These are phyloP conservation scores for Saturnispora mendoncae DNA, from an alignment of 805 yeast species.

Conservation along the genomic window DNA sequence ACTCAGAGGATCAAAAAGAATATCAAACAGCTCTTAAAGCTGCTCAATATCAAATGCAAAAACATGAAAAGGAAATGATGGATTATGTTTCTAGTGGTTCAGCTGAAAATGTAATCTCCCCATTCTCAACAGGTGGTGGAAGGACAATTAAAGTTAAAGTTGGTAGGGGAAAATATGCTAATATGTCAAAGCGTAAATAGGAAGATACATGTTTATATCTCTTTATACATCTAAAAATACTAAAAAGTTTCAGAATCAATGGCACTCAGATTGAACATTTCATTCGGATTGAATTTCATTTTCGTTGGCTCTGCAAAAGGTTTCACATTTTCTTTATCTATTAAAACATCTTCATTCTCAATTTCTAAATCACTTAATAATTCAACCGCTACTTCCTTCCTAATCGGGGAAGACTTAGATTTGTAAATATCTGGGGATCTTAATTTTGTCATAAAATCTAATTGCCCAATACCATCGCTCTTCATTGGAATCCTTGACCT, in stretches of 20 bases:
- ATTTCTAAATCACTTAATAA: conserved; percentile 11
- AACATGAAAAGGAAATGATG: conserved; percentile 75
- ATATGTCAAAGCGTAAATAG: conserved; percentile 24
- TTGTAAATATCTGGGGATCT: background rate
- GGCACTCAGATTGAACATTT: conserved; percentile 7
- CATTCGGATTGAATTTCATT: background rate
- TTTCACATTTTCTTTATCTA: conserved; percentile 8
- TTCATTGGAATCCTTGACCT: background rate
- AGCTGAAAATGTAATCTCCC: conserved; percentile 79
- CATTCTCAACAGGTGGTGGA: conserved; percentile 65
- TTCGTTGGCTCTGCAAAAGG: too few relatives aligned
- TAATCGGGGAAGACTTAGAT: background rate
- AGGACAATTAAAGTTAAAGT: conserved; percentile 60
- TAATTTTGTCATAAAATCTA: background rate
- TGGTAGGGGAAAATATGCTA: conserved; percentile 79
- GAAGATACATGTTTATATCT: background rate
- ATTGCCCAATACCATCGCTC: background rate
- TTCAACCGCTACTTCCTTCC: background rate
- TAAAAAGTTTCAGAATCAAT: conserved; percentile 8
- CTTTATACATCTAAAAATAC: background rate
- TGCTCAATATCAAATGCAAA: conserved; percentile 78
- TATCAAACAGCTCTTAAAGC: conserved; percentile 80
- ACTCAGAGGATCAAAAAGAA: conserved; percentile 92
- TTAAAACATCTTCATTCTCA: conserved; percentile 9
- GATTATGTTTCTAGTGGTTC: conserved; percentile 95